Conservation (phyloP, 202 grass and related monocot species). For the Tripidium arundinaceum region DNA sequence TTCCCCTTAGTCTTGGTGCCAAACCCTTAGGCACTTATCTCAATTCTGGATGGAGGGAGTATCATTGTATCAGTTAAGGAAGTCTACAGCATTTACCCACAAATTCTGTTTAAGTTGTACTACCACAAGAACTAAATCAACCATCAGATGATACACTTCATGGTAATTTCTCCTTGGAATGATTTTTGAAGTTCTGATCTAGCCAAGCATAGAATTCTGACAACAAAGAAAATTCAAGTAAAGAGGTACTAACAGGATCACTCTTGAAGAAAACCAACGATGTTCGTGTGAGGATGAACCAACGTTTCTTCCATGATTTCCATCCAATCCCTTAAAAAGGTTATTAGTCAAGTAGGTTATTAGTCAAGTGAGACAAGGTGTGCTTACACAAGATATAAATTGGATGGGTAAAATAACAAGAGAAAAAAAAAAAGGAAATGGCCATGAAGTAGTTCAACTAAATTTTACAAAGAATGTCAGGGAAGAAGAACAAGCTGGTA, state of each 20-base stretch:
- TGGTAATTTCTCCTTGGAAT: background rate
- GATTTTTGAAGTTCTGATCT: background rate
- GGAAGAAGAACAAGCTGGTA: conserved; percentile 14
- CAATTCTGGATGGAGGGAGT: background rate
- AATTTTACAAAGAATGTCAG: conserved; percentile 1
- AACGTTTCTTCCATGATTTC: conserved; percentile 99
- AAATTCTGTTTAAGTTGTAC: too few relatives aligned
- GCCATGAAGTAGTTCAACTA: background rate
- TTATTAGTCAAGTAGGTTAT: background rate
- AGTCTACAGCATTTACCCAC: too few relatives aligned
- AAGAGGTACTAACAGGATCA: conserved; percentile 75
- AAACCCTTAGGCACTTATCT: background rate
- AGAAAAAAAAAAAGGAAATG: background rate
- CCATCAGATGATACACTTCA: background rate
- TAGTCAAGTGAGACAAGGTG: conserved; percentile 21
- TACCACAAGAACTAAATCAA: conserved; percentile 1
- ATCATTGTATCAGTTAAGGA: background rate
- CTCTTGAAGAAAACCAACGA: conserved; percentile 99
- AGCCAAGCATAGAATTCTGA: background rate
- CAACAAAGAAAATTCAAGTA: conserved; percentile 6
- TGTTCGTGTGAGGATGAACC: conserved; percentile 96
- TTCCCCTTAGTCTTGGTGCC: too few relatives aligned
- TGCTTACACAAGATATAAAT: conserved; percentile 23
- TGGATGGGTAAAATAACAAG: background rate
- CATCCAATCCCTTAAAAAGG: conserved; percentile 74